These are phyloP conservation scores for Cyclotella choctawhatcheeana DNA, from an alignment of 108 stramenopile genomes.

Conservation along the genomic window DNA sequence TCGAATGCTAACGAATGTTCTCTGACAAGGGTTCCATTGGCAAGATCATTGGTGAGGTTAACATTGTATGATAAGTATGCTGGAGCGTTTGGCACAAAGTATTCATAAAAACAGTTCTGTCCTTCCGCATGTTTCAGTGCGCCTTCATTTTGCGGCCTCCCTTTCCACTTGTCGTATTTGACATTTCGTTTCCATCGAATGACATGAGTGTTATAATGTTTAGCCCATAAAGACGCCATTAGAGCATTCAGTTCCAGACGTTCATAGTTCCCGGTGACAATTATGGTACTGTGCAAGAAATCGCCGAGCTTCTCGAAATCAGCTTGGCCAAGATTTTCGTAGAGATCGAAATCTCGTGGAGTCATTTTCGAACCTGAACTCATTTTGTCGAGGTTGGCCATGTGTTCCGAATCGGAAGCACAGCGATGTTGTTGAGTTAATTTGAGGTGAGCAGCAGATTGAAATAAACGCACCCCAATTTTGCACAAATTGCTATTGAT, in stretches of 20 bases:
- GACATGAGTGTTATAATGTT: constrained; percentile 14
- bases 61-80: constrained; percentile 14
- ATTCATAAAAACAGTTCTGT: constrained; percentile 15
- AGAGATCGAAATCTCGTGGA: constrained; percentile 5
- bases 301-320: neutral
- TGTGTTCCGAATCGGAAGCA: constrained; percentile 6
- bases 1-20: constrained; percentile 13
- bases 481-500: constrained; percentile 1
- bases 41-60: constrained; percentile 2
- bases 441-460: constrained; percentile 2
- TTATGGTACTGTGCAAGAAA: neutral
- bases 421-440: constrained; percentile 14
- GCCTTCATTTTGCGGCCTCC: neutral
- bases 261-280: constrained; percentile 17
- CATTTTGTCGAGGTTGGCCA: constrained; percentile 14
- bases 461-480: constrained; percentile 6
- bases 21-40: neutral
- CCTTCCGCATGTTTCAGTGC: neutral
- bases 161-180: constrained; percentile 8
- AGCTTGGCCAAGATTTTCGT: neutral
- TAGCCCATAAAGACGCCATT: constrained; percentile 12
- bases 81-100: constrained; percentile 11
- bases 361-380: neutral
- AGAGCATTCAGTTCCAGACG: constrained; percentile 14
- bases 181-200: constrained; percentile 19